These are phyloP conservation scores for Pluteus cervinus DNA, from an alignment of 768 basidiomycete genomes.

Conservation along the genomic window DNA sequence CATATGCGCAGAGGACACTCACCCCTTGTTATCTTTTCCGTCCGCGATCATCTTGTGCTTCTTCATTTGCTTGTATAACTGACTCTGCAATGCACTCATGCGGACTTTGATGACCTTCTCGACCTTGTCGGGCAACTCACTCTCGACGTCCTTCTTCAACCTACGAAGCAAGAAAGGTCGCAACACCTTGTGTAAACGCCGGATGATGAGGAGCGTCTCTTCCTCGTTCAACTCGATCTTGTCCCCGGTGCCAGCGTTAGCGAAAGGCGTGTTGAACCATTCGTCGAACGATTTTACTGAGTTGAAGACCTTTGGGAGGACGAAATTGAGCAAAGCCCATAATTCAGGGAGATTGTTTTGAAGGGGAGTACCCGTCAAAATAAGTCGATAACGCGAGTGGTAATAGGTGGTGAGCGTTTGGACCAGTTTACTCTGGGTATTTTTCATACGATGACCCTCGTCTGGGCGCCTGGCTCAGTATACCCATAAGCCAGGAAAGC, in stretches of 20 bases:
- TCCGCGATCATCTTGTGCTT: constrained; percentile 96
- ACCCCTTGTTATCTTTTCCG: constrained; percentile 74
- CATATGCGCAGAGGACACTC: constrained; percentile 16
- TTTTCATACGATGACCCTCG: constrained; percentile 98
- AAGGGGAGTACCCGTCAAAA: constrained; percentile 91
- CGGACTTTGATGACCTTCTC: constrained; percentile 97
- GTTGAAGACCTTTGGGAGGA: constrained; percentile 93
- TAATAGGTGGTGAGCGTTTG: constrained; percentile 91
- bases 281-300: constrained; percentile 99
- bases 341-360: constrained; percentile 97
- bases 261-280: constrained; percentile 99
- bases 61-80: constrained; percentile 96
- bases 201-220: constrained; percentile 95
- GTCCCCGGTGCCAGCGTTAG: constrained; percentile 95
- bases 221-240: constrained; percentile 99
- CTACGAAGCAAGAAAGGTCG: constrained; percentile 90
- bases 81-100: constrained; percentile 89
- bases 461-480: constrained; percentile 35
- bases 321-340: constrained; percentile 95
- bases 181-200: constrained; percentile 92
- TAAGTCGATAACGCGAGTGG: constrained; percentile 87
- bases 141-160: constrained; percentile 95
- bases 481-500: neutral
- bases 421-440: constrained; percentile 81
- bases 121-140: constrained; percentile 92